Base-by-base conservation (phyloP, 2,329 filamentous ascomycete genomes). In the Aotearoamyces nothofagi region DNA sequence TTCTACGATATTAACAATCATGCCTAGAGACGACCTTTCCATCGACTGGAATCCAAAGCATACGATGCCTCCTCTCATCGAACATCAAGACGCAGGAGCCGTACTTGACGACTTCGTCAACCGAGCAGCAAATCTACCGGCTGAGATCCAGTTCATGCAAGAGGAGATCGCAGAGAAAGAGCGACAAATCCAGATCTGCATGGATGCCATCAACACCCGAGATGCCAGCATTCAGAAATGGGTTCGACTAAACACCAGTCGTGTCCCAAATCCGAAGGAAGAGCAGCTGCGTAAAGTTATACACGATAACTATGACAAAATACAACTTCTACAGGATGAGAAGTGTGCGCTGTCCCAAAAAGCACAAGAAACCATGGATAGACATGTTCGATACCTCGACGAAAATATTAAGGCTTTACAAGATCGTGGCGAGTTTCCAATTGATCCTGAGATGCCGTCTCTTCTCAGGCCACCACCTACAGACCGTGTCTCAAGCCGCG, bases 111-210 rank as follows among this genome's bases (percentile, higher is more conserved):
- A 84, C 51, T 86, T 78, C 62, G 70, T 77, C 48, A 71, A 76
- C 49, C 64, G 59, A 54, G 77, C 78, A 12, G 73, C 78, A 43
- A 90, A 90, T 45, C 63, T 87, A 15, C 80, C 80, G 36, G 78
- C 81, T 38, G 81, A 90, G 54, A 74, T 90, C 34, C 74, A 76
- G 12, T 84, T 86, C 56, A 65, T 87, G 37, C 77, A 86, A 45
- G 80, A 86, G 47, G 81, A 90, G 54, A 80, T 87, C 38, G 63
- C 73, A 46, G 76, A 80, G 49, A 87, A 86, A 52, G 81, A 92
- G 49, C 65, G 69, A 27, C 63, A 72, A 39, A 78, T 81, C 40
- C 61, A 69, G 45, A 73, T 81, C 26, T 75, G 76, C 47, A 60
- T 75, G 33, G 64, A 69, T 36, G 64, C 68, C 38, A 81, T 86